Evolutionary conservation across 805 yeast genomes (phyloP).

Genomic region (Blastobotrys peoriensis): DNA sequence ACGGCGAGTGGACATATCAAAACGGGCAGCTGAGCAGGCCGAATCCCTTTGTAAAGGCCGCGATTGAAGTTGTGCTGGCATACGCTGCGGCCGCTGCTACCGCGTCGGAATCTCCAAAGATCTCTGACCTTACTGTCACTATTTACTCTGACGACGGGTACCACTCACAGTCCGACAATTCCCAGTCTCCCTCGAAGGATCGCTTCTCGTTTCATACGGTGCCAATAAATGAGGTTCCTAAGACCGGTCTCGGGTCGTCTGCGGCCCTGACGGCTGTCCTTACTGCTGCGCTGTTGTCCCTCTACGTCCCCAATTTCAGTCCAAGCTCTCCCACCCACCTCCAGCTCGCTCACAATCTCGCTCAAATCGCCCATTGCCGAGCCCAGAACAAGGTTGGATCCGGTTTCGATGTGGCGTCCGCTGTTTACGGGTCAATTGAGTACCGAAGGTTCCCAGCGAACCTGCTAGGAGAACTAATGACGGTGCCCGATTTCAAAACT

Average conservation of each 20-base stretch:
- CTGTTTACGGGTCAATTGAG: conserved; percentile 81
- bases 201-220: conserved; percentile 54
- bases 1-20: conserved; percentile 63
- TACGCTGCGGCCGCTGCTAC: conserved; percentile 35
- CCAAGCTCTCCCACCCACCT: conserved; percentile 23
- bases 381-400: conserved; percentile 96
- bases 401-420: conserved; percentile 96
- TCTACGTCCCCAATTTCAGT: conserved; percentile 29
- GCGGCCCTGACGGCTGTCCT: conserved; percentile 87
- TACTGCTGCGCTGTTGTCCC: conserved; percentile 58
- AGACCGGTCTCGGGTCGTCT: conserved; percentile 94
- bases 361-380: conserved; percentile 85
- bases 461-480: conserved; percentile 27
- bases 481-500: conserved; percentile 16
- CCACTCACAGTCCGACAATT: conserved; percentile 61
- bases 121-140: conserved; percentile 41
- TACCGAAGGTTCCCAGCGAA: conserved; percentile 70
- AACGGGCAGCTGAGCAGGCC: conserved; percentile 15
- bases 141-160: conserved; percentile 84
- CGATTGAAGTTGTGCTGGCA: conserved; percentile 48
- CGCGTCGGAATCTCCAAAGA: background rate
- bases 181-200: conserved; percentile 26
- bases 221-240: conserved; percentile 68
- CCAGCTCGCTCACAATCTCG: conserved; percentile 62
- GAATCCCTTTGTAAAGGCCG: conserved; percentile 74